phyloP scores from a whole-genome alignment of 768 basidiomycete genomes.

The Phaffia tasmanica region DNA sequence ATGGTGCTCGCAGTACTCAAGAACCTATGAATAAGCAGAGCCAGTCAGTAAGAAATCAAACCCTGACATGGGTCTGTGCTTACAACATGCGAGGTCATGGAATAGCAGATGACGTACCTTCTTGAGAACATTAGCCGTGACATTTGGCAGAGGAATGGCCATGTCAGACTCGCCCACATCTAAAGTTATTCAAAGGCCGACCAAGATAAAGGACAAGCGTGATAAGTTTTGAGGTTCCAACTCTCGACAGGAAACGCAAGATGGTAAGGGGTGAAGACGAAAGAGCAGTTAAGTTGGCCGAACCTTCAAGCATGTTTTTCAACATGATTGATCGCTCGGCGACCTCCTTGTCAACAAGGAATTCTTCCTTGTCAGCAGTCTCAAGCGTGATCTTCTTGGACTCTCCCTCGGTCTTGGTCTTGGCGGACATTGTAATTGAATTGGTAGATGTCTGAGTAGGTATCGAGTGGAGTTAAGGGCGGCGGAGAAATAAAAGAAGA shows the following conservation, averaged over 20 bases:
- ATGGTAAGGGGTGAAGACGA: slow-evolving; percentile 5
- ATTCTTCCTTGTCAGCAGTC: slow-evolving; percentile 92
- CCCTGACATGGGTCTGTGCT: not conserved
- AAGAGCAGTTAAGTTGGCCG: slow-evolving; percentile 28
- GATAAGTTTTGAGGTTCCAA: not conserved
- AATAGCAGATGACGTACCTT: slow-evolving; percentile 50
- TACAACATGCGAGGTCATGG: not conserved
- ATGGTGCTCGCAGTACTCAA: slow-evolving; percentile 99
- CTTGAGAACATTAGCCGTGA: slow-evolving; percentile 81
- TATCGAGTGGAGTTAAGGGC: not conserved
- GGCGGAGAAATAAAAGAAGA: not conserved
- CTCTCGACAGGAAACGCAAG: not conserved
- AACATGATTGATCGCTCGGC: slow-evolving; percentile 92
- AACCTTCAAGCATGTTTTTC: slow-evolving; percentile 99
- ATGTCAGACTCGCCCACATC: slow-evolving; percentile 92
- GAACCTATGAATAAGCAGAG: slow-evolving; percentile 52
- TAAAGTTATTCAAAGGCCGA: slow-evolving; percentile 34
- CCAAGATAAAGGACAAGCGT: not conserved
- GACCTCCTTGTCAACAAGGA: slow-evolving; percentile 83
- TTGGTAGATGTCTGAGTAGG: not conserved
- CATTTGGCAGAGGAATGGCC: slow-evolving; percentile 87
- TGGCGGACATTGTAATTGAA: not conserved
- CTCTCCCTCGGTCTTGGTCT: not conserved
- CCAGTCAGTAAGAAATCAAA: slow-evolving; percentile 26
- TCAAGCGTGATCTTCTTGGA: slow-evolving; percentile 56